Evolutionary conservation across 2,329 filamentous ascomycete genomes (phyloP).

Genomic region (Neofusicoccum parvum): DNA sequence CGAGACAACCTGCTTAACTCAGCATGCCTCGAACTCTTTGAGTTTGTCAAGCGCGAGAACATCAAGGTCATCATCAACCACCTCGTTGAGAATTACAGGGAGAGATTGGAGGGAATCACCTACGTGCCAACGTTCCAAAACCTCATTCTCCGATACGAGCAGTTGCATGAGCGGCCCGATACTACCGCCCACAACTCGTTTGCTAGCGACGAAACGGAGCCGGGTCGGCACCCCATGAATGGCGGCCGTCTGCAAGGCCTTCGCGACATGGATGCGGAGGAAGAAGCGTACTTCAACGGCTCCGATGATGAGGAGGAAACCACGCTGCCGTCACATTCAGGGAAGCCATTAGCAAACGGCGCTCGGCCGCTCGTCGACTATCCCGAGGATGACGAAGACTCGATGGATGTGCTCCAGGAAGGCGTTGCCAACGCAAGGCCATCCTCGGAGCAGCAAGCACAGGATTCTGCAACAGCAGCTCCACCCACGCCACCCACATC

Average conservation of each 20-base stretch:
- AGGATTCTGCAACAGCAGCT: background rate
- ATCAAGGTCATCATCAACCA: slow-evolving; percentile 78
- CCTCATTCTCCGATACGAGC: slow-evolving; percentile 76
- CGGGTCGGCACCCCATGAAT: slow-evolving; percentile 51
- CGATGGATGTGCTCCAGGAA: slow-evolving; percentile 49
- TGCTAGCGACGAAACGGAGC: slow-evolving; percentile 69
- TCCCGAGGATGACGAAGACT: slow-evolving; percentile 82
- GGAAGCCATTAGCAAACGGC: slow-evolving; percentile 55
- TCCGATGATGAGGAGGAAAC: slow-evolving; percentile 79
- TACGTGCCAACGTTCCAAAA: slow-evolving; percentile 85
- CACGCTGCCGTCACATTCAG: slow-evolving; percentile 36
- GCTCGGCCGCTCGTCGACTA: slow-evolving; percentile 82
- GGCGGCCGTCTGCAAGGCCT: slow-evolving; percentile 68
- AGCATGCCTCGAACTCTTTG: slow-evolving; percentile 90
- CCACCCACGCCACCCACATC: slow-evolving; percentile 14
- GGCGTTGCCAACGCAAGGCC: background rate
- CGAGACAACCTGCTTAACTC: slow-evolving; percentile 93
- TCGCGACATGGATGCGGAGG: slow-evolving; percentile 80
- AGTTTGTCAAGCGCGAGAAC: slow-evolving; percentile 69
- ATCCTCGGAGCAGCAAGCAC: background rate
- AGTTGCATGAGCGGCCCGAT: slow-evolving; percentile 65
- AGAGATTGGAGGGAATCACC: slow-evolving; percentile 72
- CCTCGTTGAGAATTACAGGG: slow-evolving; percentile 80
- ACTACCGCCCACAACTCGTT: slow-evolving; percentile 62
- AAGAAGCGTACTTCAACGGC: slow-evolving; percentile 93